Evolutionary conservation across 306 rosid species (phyloP).

Genomic region (Dalbergia oliveri): DNA sequence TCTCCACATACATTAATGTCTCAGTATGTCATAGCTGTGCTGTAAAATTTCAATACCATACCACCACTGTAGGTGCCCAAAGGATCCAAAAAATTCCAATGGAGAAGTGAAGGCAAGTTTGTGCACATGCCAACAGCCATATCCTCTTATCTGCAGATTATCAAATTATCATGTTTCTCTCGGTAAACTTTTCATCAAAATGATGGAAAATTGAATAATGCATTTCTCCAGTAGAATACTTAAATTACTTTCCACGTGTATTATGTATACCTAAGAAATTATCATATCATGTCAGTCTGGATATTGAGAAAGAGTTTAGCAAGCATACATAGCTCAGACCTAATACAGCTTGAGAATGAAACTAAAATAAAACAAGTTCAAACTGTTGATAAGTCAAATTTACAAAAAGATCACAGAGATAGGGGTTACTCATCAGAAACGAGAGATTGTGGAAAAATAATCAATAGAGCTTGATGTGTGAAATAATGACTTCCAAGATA

Average conservation of each 20-base stretch:
- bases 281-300: slow-evolving; percentile 20
- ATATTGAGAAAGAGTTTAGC: slow-evolving; percentile 30
- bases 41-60: slow-evolving; percentile 52
- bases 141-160: slow-evolving; percentile 90
- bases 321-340: slow-evolving; percentile 23
- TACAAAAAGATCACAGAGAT: not conserved
- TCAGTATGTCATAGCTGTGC: slow-evolving; percentile 27
- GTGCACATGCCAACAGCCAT: slow-evolving; percentile 93
- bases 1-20: slow-evolving; percentile 5
- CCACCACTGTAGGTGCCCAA: slow-evolving; percentile 99
- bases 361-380: slow-evolving; percentile 25
- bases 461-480: slow-evolving; percentile 1
- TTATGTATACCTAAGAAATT: not conserved
- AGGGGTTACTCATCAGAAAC: slow-evolving; percentile 17
- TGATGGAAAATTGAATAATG: slow-evolving; percentile 29
- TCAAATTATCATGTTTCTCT: slow-evolving; percentile 36
- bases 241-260: not conserved
- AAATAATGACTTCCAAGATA: slow-evolving; percentile 1
- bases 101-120: slow-evolving; percentile 90
- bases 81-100: slow-evolving; percentile 83
- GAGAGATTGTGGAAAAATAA: not conserved
- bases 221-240: not conserved
- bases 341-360: slow-evolving; percentile 41
- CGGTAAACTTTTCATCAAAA: slow-evolving; percentile 30
- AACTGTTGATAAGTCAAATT: not conserved